Evolutionary conservation across 495 filamentous ascomycete species (phyloP).

Genomic region (Penicillium malachiteum): DNA sequence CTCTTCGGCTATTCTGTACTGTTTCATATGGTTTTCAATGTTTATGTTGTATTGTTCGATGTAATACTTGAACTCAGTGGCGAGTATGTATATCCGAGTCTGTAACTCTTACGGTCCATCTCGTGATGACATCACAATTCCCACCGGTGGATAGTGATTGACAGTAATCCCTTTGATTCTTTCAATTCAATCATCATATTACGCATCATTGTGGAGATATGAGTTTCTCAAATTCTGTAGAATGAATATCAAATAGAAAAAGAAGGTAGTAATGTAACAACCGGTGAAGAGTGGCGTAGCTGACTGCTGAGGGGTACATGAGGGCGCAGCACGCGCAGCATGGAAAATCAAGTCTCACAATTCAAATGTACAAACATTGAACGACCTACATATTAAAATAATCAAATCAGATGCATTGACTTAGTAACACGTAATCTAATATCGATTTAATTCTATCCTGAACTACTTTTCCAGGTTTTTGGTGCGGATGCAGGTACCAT

Average conservation of each 20-base stretch:
- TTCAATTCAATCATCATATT: background rate
- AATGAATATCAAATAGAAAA: background rate
- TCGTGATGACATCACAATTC: background rate
- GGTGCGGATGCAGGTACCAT: conserved; percentile 24
- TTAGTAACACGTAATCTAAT: conserved; percentile 11
- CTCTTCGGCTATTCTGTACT: background rate
- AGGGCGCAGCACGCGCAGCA: background rate
- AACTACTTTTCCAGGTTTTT: conserved; percentile 3
- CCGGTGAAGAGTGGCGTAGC: conserved; percentile 8
- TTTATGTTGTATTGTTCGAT: background rate
- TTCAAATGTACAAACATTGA: too few relatives aligned
- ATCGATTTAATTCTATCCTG: conserved; percentile 13
- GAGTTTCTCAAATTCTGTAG: background rate
- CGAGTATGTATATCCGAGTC: too few relatives aligned
- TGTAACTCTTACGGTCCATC: background rate
- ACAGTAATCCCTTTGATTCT: background rate
- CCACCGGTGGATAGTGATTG: background rate
- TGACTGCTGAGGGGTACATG: conserved; percentile 3
- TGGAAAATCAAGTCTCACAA: background rate
- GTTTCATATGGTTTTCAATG: background rate
- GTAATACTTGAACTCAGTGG: too few relatives aligned
- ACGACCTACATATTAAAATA: background rate
- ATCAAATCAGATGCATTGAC: background rate
- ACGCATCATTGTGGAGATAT: background rate
- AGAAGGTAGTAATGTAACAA: background rate